Evolutionary conservation across 495 filamentous ascomycete genomes (phyloP), one percentile per base, ranked within the genome.

Genomic region (Penicillium arizonense): DNA sequence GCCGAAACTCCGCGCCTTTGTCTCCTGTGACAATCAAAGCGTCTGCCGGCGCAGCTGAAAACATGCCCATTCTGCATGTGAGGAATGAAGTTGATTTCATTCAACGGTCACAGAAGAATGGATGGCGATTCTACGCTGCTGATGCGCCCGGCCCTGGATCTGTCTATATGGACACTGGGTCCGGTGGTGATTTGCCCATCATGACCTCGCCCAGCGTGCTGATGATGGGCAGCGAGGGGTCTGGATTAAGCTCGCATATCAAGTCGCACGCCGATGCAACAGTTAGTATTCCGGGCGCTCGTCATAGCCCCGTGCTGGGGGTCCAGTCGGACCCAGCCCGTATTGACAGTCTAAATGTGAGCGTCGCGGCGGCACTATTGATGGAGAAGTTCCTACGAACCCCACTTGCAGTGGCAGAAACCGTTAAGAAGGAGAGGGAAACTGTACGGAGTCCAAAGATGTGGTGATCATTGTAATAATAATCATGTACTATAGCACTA

Each of bases 81-180:
- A 71, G 65, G 36, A 81, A 86, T 2, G 78, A 89, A 12, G 72
- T 76, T 5, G 76, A 77, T 13, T 94, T 98, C 63, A 79, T 98
- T 21, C 68, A 77, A 16, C 70, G 76, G 8, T 89, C 84, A 6
- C 79, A 81, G 41, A 72, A 74, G 32, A 80, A 82, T 30, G 94
- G 91, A 2, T 98, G 94, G 94, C 72, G 78, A 23, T 81, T 96
- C 39, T 96, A 88, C 52, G 91, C 90, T 4, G 88, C 91, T 13
- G 82, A 85, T 42, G 81, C 87, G 2, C 82, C 82, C 3, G 59
- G 59, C 1, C 62, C 61, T 2, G 68, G 55, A n/a, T 62, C 67
- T 21, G 63, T 58, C 1, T 61, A 57, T 44, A 14, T 72, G 18
- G 63, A 67, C 21, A 1, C 18, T 18, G 18, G 45, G 47, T 11